A percentile compares a stretch with the other conserved stretches of the same genome.
Evolutionary conservation across 139 green algal species (phyloP).

Genomic region (Diplosphaera chodatii): DNA sequence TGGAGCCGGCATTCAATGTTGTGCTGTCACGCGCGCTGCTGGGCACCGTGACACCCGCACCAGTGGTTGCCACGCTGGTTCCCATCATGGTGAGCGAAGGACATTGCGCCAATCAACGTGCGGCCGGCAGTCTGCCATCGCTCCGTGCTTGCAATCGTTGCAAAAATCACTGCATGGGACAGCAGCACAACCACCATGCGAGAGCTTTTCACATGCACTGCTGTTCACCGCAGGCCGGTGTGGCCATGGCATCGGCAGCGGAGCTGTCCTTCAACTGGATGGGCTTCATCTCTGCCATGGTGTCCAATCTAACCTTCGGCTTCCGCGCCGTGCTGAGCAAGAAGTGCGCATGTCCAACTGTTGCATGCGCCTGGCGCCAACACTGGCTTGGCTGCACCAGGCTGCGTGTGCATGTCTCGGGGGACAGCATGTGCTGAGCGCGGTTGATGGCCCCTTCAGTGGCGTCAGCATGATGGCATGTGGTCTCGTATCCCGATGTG

Average conservation of each 20-base stretch:
- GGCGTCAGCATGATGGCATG: no score
- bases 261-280: slow-evolving; percentile 97
- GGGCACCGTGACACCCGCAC: slow-evolving; percentile 74
- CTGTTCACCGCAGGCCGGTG: slow-evolving; percentile 48
- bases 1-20: slow-evolving; percentile 97
- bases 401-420: no score
- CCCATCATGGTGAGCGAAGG: slow-evolving; percentile 79
- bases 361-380: neutral
- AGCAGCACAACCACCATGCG: no score
- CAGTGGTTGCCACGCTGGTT: slow-evolving; percentile 80
- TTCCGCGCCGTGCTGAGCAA: slow-evolving; percentile 91
- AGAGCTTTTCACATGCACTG: no score
- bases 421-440: no score
- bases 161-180: no score
- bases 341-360: slow-evolving; percentile 45
- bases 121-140: no score
- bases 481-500: no score
- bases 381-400: no score
- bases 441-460: no score
- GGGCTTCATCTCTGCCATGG: slow-evolving; percentile 90
- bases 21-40: slow-evolving; percentile 74
- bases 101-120: no score
- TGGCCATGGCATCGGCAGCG: slow-evolving; percentile 75
- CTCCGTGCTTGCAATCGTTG: no score
- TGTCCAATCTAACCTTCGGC: slow-evolving; percentile 89